Percentiles rank a stretch among this genome's conserved stretches.
These are phyloP conservation scores for Podaxis carcinomalis DNA, from an alignment of 768 basidiomycete species.

Conservation along the genomic window DNA sequence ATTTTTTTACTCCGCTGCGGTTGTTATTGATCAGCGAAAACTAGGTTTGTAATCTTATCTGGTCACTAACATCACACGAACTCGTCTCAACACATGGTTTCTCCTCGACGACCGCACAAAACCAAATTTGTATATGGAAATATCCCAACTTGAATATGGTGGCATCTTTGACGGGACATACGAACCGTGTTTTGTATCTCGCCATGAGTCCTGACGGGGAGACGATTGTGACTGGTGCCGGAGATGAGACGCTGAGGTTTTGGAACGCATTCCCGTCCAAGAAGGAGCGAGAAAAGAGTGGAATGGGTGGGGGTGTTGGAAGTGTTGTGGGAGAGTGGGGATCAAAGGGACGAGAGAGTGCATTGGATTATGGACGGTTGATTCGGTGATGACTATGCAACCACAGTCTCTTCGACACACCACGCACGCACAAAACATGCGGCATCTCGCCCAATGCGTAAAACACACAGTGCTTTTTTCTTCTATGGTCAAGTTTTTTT, in stretches of 20 bases:
- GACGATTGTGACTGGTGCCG: conserved; percentile 97
- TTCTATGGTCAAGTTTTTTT: neutral
- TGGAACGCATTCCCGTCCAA: conserved; percentile 93
- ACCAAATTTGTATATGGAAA: conserved; percentile 95
- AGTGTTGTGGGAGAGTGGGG: neutral
- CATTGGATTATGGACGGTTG: conserved; percentile 46
- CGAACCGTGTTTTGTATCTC: conserved; percentile 92
- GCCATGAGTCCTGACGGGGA: conserved; percentile 97
- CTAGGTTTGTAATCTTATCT: conserved; percentile 95
- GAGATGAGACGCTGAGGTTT: conserved; percentile 94
- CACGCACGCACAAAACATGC: neutral
- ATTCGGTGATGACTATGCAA: conserved; percentile 36
- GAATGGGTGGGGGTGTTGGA: neutral
- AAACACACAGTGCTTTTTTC: neutral
- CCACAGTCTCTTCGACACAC: neutral
- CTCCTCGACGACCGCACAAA: conserved; percentile 88
- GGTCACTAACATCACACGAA: conserved; percentile 94
- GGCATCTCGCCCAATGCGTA: neutral
- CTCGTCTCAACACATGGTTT: conserved; percentile 98
- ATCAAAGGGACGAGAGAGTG: conserved; percentile 36
- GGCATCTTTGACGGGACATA: conserved; percentile 90
- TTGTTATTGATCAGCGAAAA: conserved; percentile 9
- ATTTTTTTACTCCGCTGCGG: neutral
- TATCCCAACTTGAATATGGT: conserved; percentile 94
- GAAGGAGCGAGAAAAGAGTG: conserved; percentile 36